Evolutionary conservation across 2,329 filamentous ascomycete species (phyloP).

Genomic region (Trichoderma brevicompactum): DNA sequence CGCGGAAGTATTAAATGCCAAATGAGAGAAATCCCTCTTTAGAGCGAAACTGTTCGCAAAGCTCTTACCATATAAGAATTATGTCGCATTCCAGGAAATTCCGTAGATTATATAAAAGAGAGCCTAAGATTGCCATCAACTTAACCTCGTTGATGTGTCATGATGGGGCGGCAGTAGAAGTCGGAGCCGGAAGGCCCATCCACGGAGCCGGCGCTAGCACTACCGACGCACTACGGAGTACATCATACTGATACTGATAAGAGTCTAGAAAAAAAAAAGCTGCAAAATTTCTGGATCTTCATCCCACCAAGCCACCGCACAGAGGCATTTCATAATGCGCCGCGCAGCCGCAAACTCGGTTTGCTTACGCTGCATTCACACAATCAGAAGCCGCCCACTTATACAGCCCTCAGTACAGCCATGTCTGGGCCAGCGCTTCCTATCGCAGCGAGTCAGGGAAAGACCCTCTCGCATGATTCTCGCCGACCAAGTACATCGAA

Average conservation of each 20-base stretch:
- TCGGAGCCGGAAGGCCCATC: background rate
- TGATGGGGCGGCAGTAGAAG: background rate
- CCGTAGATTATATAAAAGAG: no score
- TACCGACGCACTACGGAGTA: background rate
- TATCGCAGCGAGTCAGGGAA: conserved; percentile 41
- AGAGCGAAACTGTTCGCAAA: background rate
- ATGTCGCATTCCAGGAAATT: no score
- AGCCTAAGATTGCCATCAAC: background rate
- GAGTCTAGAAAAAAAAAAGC: conserved; percentile 20
- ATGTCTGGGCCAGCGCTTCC: conserved; percentile 44
- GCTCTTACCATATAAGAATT: background rate
- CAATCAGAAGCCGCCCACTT: conserved; percentile 28
- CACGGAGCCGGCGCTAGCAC: conserved; percentile 16
- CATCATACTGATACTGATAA: background rate
- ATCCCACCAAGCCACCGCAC: background rate
- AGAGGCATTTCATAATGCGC: conserved; percentile 13
- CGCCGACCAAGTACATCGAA: conserved; percentile 55
- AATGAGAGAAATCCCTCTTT: background rate
- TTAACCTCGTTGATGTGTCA: background rate
- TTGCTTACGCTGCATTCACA: conserved; percentile 32
- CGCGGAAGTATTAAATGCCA: background rate
- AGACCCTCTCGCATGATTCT: conserved; percentile 63
- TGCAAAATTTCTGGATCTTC: background rate
- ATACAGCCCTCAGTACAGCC: conserved; percentile 36
- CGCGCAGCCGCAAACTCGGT: conserved; percentile 30